Evolutionary conservation across 768 basidiomycete species (phyloP).

Genomic region (Lactarius hengduanensis): DNA sequence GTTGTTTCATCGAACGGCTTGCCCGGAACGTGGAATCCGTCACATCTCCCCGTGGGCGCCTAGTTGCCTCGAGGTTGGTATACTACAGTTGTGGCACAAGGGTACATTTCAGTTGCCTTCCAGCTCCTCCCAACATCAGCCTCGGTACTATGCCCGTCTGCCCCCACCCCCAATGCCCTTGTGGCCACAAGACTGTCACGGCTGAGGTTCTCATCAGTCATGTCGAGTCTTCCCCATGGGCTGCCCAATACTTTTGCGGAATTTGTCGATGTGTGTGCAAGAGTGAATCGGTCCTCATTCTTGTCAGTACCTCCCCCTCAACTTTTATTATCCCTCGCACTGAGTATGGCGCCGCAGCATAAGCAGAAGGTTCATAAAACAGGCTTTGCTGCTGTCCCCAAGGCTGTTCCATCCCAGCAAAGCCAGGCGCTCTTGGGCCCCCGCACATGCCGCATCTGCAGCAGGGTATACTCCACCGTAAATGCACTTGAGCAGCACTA

Average conservation of each 20-base stretch:
- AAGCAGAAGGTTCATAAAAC: conserved; percentile 24
- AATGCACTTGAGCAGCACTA: conserved; percentile 46
- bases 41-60: conserved; percentile 17
- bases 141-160: conserved; percentile 24
- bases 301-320: conserved; percentile 10
- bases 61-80: conserved; percentile 18
- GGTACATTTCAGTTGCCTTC: conserved; percentile 6
- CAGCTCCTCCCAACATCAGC: conserved; percentile 1
- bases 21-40: conserved; percentile 19
- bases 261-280: conserved; percentile 27
- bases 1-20: conserved; percentile 13
- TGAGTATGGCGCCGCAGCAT: conserved; percentile 20
- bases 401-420: neutral
- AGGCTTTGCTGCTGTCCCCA: neutral
- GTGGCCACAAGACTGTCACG: conserved; percentile 19
- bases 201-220: conserved; percentile 21
- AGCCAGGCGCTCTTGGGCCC: neutral
- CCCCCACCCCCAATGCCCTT: conserved; percentile 26
- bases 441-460: conserved; percentile 4
- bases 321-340: neutral
- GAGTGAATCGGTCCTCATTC: conserved; percentile 19
- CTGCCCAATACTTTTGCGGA: conserved; percentile 23
- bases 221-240: conserved; percentile 26
- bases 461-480: neutral
- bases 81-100: neutral